These are phyloP conservation scores for Dicorynia guianensis DNA, from an alignment of 306 rosid genomes.

Conservation along the genomic window DNA sequence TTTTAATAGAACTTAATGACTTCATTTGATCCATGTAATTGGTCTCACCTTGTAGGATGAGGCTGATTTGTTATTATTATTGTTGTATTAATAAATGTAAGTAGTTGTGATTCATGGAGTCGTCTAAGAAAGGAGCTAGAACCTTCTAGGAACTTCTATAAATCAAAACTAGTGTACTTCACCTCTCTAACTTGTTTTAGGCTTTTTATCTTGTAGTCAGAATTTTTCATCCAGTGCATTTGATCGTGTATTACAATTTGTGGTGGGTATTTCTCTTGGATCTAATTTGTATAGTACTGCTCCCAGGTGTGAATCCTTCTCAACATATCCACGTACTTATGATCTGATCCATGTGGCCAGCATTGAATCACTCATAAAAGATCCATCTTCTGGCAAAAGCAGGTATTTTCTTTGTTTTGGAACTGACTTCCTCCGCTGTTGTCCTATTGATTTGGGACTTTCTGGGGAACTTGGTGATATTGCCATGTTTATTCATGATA, in stretches of 20 bases:
- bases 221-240: neutral
- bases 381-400: conserved; percentile 67
- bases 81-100: neutral
- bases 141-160: neutral
- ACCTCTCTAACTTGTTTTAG: conserved; percentile 1
- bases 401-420: conserved; percentile 59
- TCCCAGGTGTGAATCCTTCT: conserved; percentile 96
- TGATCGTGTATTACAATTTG: conserved; percentile 11
- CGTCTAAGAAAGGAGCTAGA: neutral
- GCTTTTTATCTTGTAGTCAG: neutral
- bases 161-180: conserved; percentile 8
- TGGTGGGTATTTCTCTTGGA: conserved; percentile 35
- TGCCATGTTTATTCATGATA: neutral
- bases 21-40: too few relatives aligned
- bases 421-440: conserved; percentile 27
- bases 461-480: neutral
- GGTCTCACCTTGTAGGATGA: too few relatives aligned
- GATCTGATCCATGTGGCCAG: conserved; percentile 84
- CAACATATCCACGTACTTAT: conserved; percentile 93
- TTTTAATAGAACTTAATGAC: too few relatives aligned
- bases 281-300: conserved; percentile 45
- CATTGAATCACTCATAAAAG: conserved; percentile 78
- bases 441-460: conserved; percentile 15
- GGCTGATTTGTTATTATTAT: too few relatives aligned
- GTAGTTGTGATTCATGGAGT: neutral